These are phyloP conservation scores for Lophium mytilinum DNA, from an alignment of 495 filamentous ascomycete species.

Conservation along the genomic window DNA sequence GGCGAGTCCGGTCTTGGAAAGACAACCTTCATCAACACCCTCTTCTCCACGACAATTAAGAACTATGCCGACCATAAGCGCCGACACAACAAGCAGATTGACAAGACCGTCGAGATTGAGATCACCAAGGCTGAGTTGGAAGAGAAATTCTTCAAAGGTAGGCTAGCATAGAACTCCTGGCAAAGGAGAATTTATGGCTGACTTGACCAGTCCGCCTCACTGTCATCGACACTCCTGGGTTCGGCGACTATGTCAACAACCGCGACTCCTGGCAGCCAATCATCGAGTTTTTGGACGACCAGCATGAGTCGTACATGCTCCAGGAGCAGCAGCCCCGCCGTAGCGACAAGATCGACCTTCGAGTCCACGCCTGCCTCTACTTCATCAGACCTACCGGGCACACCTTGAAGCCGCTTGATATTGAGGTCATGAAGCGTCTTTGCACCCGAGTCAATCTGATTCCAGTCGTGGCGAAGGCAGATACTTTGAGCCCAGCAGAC, in stretches of 20 bases:
- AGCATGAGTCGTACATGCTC: conserved; percentile 99
- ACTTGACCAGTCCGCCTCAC: conserved; percentile 74
- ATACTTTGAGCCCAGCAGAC: conserved; percentile 89
- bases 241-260: conserved; percentile 99
- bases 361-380: conserved; percentile 96
- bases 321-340: conserved; percentile 98
- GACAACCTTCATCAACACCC: conserved; percentile 99
- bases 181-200: conserved; percentile 16
- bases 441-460: conserved; percentile 97
- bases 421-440: conserved; percentile 98
- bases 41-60: conserved; percentile 99
- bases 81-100: conserved; percentile 95
- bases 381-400: conserved; percentile 98
- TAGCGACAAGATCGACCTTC: conserved; percentile 96
- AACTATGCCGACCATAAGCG: conserved; percentile 99
- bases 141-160: conserved; percentile 99
- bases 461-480: conserved; percentile 95
- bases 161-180: conserved; percentile 1
- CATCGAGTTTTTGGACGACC: conserved; percentile 98
- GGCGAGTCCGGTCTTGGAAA: conserved; percentile 98
- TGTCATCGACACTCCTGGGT: conserved; percentile 97
- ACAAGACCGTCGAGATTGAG: conserved; percentile 99
- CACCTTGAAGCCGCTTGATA: conserved; percentile 96
- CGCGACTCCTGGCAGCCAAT: conserved; percentile 99
- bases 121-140: conserved; percentile 99